phyloP scores from a whole-genome alignment of 2,329 filamentous ascomycete species.

The Arthrobotrys musiformis region DNA sequence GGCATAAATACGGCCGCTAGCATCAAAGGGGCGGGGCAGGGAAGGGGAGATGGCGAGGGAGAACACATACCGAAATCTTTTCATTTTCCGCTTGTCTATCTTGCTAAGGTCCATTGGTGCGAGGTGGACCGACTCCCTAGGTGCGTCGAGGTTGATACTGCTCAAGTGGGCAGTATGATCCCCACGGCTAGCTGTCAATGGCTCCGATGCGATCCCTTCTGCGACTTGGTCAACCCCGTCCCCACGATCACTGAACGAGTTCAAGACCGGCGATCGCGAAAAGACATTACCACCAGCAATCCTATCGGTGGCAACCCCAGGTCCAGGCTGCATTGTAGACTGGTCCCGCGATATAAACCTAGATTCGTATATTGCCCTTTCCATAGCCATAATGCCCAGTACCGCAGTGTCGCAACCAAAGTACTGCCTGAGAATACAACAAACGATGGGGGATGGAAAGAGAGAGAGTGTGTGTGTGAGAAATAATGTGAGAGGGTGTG shows the following conservation, averaged over 20 bases:
- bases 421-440: not conserved
- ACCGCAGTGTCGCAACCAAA: too few species aligned
- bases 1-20: not conserved
- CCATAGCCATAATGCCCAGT: too few species aligned
- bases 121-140: constrained; percentile 56
- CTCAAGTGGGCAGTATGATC: constrained; percentile 69
- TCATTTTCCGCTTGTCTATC: constrained; percentile 66
- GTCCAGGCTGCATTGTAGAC: not conserved
- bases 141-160: constrained; percentile 66
- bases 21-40: not conserved
- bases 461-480: too few species aligned
- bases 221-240: constrained; percentile 58
- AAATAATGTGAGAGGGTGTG: too few species aligned
- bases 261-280: constrained; percentile 29
- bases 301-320: not conserved
- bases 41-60: too few species aligned
- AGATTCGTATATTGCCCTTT: constrained; percentile 37
- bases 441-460: too few species aligned
- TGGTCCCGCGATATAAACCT: constrained; percentile 41
- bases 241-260: constrained; percentile 62
- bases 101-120: constrained; percentile 41
- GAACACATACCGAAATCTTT: constrained; percentile 76
- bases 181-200: constrained; percentile 56
- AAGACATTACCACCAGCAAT: constrained; percentile 6
- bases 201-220: constrained; percentile 47